Conservation (phyloP, 139 green algal genomes). For the Chlorokybus atmophyticus region DNA sequence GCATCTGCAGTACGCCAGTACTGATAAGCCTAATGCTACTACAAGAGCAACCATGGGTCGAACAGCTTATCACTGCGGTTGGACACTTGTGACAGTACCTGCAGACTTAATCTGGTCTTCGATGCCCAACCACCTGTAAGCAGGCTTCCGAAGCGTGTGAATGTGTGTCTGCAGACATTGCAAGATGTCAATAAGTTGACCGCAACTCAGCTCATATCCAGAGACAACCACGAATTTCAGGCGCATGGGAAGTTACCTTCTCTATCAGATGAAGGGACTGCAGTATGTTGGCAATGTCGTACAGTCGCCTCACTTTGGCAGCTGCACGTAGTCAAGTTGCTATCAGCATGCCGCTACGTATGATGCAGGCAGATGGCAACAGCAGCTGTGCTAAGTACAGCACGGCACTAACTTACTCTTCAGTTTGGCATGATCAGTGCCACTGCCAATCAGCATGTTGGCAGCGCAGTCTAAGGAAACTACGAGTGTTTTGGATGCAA, state of each 20-base stretch:
- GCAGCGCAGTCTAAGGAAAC: conserved; percentile 40
- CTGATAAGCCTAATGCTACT: too few relatives aligned
- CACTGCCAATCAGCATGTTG: conserved; percentile 20
- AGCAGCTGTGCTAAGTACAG: not conserved
- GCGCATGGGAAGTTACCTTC: conserved; percentile 9
- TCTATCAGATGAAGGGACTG: conserved; percentile 35
- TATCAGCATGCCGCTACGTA: not conserved
- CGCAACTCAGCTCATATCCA: not conserved
- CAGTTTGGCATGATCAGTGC: conserved; percentile 26
- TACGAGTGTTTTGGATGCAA: conserved; percentile 8
- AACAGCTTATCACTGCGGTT: too few relatives aligned
- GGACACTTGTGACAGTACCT: too few relatives aligned
- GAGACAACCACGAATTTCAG: not conserved
- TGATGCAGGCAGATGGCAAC: conserved; percentile 3
- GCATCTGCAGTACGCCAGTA: too few relatives aligned
- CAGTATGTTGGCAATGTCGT: conserved; percentile 67
- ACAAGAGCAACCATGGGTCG: too few relatives aligned
- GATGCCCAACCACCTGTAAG: conserved; percentile 33
- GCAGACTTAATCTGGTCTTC: conserved; percentile 22
- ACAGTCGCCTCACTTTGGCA: conserved; percentile 47
- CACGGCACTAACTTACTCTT: conserved; percentile 28
- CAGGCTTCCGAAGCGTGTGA: conserved; percentile 31
- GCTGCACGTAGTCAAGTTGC: not conserved
- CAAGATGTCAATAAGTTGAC: not conserved
- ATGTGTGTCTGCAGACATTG: not conserved